Evolutionary conservation across 352 stramenopile genomes (phyloP), one percentile per base, ranked within the genome.

Genomic region (Pythium phragmitis): DNA sequence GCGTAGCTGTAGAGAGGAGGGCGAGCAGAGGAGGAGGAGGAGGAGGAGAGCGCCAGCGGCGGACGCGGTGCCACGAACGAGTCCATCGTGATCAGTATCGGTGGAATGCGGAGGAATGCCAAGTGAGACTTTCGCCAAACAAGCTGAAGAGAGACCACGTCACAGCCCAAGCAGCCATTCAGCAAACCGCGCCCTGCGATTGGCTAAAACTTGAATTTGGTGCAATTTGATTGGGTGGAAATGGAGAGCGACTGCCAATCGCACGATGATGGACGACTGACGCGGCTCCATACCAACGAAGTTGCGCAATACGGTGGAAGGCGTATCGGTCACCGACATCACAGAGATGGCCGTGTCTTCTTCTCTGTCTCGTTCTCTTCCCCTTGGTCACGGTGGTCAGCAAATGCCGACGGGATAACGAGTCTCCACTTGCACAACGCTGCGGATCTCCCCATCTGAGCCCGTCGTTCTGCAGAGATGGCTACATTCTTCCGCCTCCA

Each of bases 1-100:
- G 62, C 54, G 69, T 92, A 94, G 68, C 82, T 89, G 67, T 72
- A 76, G 14, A 87, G 66, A 43, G 85, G 82, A 26, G 80, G 76
- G 21, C 63, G 61, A 26, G 41, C 21, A 13, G 47, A 17, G n/a
- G 61, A 60, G n/a, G 39, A 37, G 13, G 47, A 16, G n/a, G 61
- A 39, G 17, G 39, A 45, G 14, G 65, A 30, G 9, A 67, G 53
- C n/a, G 65, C 45, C 28, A 64, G n/a, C 26, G 58, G 42, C 21
- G 51, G 54, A 21, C 33, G 48, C 33, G 47, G 41, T 16, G 53
- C 39, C 21, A 65, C 46, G n/a, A 55, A 17, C n/a, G 43, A 5
- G 56, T 63, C 21, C 60, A 68, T 68, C 21, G 48, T 43, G 36
- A n/a, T 17, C 21, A 7, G 23, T 7, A 9, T 21, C 12, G 50